Evolutionary conservation across 2,329 filamentous ascomycete species (phyloP).

Genomic region (Magnaporthiopsis poae): DNA sequence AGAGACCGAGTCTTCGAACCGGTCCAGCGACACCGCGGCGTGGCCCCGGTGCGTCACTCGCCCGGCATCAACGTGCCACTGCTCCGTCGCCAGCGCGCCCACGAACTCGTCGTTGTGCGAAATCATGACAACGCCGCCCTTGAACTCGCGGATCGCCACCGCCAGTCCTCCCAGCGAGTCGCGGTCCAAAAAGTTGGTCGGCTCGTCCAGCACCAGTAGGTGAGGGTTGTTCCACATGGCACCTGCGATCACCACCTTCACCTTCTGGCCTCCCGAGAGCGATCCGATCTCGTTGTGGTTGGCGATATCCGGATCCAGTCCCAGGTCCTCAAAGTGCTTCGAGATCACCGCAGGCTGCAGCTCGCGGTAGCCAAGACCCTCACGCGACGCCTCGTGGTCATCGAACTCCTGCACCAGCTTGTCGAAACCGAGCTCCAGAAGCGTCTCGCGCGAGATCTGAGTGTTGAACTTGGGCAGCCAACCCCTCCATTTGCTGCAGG

Average conservation of each 20-base stretch:
- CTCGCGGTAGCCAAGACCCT: slow-evolving; percentile 90
- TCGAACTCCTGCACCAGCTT: slow-evolving; percentile 98
- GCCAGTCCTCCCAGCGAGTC: slow-evolving; percentile 93
- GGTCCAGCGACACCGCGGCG: slow-evolving; percentile 62
- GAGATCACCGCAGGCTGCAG: slow-evolving; percentile 88
- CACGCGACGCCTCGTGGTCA: slow-evolving; percentile 95
- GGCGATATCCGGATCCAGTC: slow-evolving; percentile 91
- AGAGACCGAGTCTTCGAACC: slow-evolving; percentile 65
- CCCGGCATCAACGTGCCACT: slow-evolving; percentile 88
- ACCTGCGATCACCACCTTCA: slow-evolving; percentile 94
- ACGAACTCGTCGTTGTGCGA: slow-evolving; percentile 99
- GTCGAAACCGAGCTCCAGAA: slow-evolving; percentile 73
- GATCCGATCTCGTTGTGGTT: slow-evolving; percentile 98
- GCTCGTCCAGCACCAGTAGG: slow-evolving; percentile 91
- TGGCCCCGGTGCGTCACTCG: slow-evolving; percentile 76
- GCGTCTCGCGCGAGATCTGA: slow-evolving; percentile 84
- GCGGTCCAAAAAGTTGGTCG: slow-evolving; percentile 97
- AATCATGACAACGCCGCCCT: slow-evolving; percentile 97
- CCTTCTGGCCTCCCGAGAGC: slow-evolving; percentile 92
- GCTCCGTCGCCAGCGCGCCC: slow-evolving; percentile 85
- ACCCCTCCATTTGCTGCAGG: slow-evolving; percentile 72
- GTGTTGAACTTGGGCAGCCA: slow-evolving; percentile 88
- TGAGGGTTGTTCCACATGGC: slow-evolving; percentile 99
- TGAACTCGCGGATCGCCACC: slow-evolving; percentile 96
- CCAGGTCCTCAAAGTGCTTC: slow-evolving; percentile 96